Conservation (phyloP, 345 rosid genomes). For the Sisymbrium altissimum region DNA sequence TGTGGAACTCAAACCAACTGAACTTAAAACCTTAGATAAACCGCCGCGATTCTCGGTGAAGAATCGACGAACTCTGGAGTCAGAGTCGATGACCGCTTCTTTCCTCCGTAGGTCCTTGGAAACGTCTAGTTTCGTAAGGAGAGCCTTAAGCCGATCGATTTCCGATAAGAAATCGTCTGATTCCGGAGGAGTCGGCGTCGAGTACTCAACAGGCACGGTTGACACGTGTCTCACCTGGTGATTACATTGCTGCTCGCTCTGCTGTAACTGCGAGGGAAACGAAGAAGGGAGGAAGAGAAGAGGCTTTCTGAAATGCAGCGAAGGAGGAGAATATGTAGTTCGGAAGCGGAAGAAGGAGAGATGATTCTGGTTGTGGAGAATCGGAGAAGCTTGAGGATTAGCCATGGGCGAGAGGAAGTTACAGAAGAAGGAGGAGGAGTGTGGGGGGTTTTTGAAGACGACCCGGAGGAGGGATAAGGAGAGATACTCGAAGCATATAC, state of each 20-base stretch:
- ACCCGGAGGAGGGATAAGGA: conserved; percentile 40
- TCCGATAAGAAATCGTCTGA: conserved; percentile 62
- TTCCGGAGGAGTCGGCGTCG: conserved; percentile 53
- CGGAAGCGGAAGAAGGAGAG: conserved; percentile 31
- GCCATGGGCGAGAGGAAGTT: conserved; percentile 41
- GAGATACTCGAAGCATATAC: conserved; percentile 75
- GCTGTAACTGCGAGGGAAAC: conserved; percentile 3
- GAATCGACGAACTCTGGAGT: conserved; percentile 52
- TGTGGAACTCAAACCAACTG: conserved; percentile 39
- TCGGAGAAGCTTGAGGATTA: conserved; percentile 31
- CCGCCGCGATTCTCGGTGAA: conserved; percentile 35
- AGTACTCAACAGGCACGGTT: conserved; percentile 65
- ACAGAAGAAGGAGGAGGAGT: conserved; percentile 10
- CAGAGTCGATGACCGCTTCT: conserved; percentile 41
- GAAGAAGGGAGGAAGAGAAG: conserved; percentile 27
- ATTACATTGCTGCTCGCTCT: conserved; percentile 14
- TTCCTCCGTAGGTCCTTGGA: conserved; percentile 37
- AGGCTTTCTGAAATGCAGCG: conserved; percentile 31
- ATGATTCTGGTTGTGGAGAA: conserved; percentile 33
- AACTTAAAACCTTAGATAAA: conserved; percentile 37
- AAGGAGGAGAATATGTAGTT: conserved; percentile 22
- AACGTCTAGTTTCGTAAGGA: conserved; percentile 47
- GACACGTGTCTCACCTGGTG: conserved; percentile 45
- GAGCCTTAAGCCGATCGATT: conserved; percentile 61
- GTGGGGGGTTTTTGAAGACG: conserved; percentile 21